A percentile compares a stretch with the other conserved stretches of the same genome.
These are phyloP conservation scores for Triticum dicoccoides DNA, from an alignment of 176 grass and related monocot genomes.

Conservation along the genomic window DNA sequence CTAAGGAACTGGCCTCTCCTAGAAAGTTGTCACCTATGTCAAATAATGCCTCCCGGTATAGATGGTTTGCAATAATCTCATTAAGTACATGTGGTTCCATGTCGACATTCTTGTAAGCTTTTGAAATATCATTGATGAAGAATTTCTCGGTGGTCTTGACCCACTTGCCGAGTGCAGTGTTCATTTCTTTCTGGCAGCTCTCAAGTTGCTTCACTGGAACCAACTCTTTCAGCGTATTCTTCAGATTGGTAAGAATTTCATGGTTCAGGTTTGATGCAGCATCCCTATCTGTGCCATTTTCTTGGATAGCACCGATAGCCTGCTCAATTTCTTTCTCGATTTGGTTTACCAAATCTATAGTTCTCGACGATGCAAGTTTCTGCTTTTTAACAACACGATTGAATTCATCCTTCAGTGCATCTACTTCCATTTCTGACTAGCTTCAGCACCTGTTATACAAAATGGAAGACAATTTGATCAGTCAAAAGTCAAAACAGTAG, in stretches of 20 bases:
- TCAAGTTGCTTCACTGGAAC: slow-evolving; percentile 32
- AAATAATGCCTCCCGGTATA: slow-evolving; percentile 37
- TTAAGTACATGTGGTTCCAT: slow-evolving; percentile 32
- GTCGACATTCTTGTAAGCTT: slow-evolving; percentile 35
- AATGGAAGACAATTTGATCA: neutral
- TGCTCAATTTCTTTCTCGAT: slow-evolving; percentile 43
- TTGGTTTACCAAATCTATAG: slow-evolving; percentile 32
- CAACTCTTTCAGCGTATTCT: slow-evolving; percentile 34
- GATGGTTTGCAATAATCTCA: slow-evolving; percentile 38
- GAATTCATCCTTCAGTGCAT: slow-evolving; percentile 39
- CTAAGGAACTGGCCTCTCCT: slow-evolving; percentile 19
- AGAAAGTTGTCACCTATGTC: slow-evolving; percentile 46
- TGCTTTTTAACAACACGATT: slow-evolving; percentile 37
- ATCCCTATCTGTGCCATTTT: neutral
- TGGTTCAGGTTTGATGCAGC: neutral
- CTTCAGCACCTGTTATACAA: slow-evolving; percentile 9
- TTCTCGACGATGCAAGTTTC: slow-evolving; percentile 32
- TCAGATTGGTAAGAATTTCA: slow-evolving; percentile 21
- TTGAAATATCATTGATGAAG: slow-evolving; percentile 45
- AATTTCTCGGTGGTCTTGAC: slow-evolving; percentile 31
- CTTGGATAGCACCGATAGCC: slow-evolving; percentile 22
- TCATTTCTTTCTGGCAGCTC: slow-evolving; percentile 36
- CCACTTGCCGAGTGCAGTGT: slow-evolving; percentile 18
- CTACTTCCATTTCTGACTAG: slow-evolving; percentile 34
- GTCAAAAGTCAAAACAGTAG: neutral